phyloP scores from a whole-genome alignment of 1,284 basidiomycete species.

The Ganoderma resinaceum region DNA sequence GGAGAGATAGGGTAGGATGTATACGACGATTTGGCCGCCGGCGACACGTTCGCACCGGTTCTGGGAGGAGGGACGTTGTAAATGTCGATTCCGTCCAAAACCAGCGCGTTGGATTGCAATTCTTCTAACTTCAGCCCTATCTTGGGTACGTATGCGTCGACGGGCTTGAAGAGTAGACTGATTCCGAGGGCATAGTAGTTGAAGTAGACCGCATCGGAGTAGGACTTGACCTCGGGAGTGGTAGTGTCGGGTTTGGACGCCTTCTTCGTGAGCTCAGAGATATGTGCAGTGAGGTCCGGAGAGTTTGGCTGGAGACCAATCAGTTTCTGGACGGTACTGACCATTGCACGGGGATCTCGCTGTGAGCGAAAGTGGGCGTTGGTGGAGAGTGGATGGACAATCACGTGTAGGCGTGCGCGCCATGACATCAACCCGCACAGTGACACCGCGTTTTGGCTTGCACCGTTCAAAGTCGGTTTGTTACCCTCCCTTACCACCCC shows the following conservation, averaged over 20 bases:
- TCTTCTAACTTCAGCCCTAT: constrained; percentile 53
- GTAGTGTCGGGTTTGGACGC: constrained; percentile 32
- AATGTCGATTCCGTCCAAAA: constrained; percentile 79
- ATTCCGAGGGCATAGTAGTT: constrained; percentile 83
- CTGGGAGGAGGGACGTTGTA: constrained; percentile 65
- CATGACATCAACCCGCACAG: constrained; percentile 15
- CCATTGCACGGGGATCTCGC: constrained; percentile 5
- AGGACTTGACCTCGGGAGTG: constrained; percentile 75
- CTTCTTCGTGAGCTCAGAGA: constrained; percentile 47
- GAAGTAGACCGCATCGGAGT: constrained; percentile 84
- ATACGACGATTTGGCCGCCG: constrained; percentile 50
- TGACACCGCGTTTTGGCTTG: neutral
- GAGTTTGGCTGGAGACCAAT: constrained; percentile 54
- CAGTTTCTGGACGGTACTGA: constrained; percentile 47
- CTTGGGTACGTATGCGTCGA: constrained; percentile 64
- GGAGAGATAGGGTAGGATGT: constrained; percentile 61
- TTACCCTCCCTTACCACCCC: neutral
- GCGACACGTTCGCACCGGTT: constrained; percentile 33
- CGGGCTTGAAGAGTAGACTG: constrained; percentile 75
- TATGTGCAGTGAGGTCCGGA: constrained; percentile 48
- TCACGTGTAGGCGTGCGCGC: constrained; percentile 26
- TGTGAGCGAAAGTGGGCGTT: constrained; percentile 13
- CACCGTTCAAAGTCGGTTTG: neutral
- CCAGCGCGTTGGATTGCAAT: constrained; percentile 56
- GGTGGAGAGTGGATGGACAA: constrained; percentile 10